Evolutionary conservation across 306 rosid genomes (phyloP), one percentile per base, ranked within the genome.

Genomic region (Gleditsia sinensis): DNA sequence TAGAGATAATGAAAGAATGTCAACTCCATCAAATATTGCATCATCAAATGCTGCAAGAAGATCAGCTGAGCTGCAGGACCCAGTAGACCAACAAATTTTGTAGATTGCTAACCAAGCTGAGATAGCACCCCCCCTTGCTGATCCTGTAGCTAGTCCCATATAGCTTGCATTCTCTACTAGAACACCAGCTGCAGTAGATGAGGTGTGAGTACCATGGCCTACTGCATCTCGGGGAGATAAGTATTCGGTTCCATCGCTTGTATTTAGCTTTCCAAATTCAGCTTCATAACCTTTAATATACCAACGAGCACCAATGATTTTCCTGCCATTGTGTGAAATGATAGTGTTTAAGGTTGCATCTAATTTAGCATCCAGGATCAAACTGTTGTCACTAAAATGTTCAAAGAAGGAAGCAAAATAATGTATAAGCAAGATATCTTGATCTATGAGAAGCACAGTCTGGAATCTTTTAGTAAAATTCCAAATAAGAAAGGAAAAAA

Each of bases 231-330:
- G 75, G 3, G 91, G 78, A 34, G 91, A 89, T 19, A 81, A 51
- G 78, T 48, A 87, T 51, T 86, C 89, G 19, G 72, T 72, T 14
- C 77, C 81, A 25, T 67, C 74, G 0, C 78, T 83, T 16, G 82
- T 72, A 57, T 81, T 74, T 63, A 84, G 50, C 67, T 82, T 86
- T 21, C 89, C 89, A 3, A 82, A 81, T 75, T 86, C 89, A 55
- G 91, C 94, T 76, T 86, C 86, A n/a, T 84, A 89, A 42, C 94
- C 94, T 78, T 83, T 89, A 17, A 63, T 21, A 62, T 86, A 89
- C 91, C 89, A 89, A 25, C 90, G 89, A 1, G 94, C 94, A 23
- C 94, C 89, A 9, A 89, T 85, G 7, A 89, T 85, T 79, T 89
- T 89, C 81, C 88, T 89, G 85, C 65, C 82, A 53, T 49, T 64